Evolutionary conservation across 768 basidiomycete species (phyloP), one percentile per base, ranked within the genome.

Genomic region (Suillus bovinus): DNA sequence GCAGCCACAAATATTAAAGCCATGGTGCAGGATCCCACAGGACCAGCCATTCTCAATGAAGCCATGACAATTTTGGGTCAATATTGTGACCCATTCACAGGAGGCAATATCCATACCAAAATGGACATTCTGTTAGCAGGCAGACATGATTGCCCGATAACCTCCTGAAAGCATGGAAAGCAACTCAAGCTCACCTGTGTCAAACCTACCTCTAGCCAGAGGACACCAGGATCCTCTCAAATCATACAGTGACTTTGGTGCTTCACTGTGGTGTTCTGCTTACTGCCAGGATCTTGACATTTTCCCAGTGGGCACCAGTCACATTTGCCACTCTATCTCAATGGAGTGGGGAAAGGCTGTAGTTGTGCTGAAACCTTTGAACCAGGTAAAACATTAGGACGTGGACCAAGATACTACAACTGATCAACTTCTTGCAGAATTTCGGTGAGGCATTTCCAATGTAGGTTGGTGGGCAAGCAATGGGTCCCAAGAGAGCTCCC

Each of bases 341-440:
- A 42, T 42, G 20, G n/a, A 42, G 4, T 42, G 20, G 41, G 20
- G 41, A 20, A 20, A 42, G 11, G 11, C 20, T 2, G 4, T n/a
- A 8, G 4, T n/a, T 5, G 41, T 42, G 20, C 20, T 42, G 10
- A 42, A 42, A 42, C 41, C 20, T 42, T 42, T 42, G 4, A 42
- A 42, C 41, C 20, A 2, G 41, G 41, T 42, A n/a, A 42, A 33
- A 33, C 1, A 33, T 33, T 9, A 33, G 33, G 33, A 33, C 6
- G 2, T 1, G 2, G 33, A 33, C 10, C 1, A 1, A 33, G 1
- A 33, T 1, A 33, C 1, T 33, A 33, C 2, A 9, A 33, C 33
- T 33, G 33, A 33, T 9, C 33, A 33, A 33, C 1, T 33, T 33
- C 0, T 33, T 4, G 31, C 33, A 33, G 33, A 33, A 33, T 33